Evolutionary conservation across 2,329 filamentous ascomycete species (phyloP), one percentile per base, ranked within the genome.

Genomic region (Sclerotinia nivalis): DNA sequence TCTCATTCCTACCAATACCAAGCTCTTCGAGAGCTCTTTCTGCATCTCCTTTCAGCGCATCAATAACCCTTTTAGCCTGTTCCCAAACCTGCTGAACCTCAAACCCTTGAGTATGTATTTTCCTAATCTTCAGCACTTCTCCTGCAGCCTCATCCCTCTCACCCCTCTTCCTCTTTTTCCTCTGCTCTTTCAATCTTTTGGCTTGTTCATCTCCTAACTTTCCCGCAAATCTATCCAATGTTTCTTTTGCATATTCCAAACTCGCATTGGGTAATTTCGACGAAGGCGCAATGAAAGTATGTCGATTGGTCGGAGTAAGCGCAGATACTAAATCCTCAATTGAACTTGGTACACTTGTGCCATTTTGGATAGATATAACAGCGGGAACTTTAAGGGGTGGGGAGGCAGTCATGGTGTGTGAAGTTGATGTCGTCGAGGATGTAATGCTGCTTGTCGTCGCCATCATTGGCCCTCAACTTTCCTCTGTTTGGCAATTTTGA

Each of bases 71-170:
- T 77, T 89, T 90, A 12, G 93, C 91, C 82, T 99, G 96, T 80
- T 97, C 93, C 92, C 95, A 99, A 56, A 99, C 89, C 80, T 98
- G 95, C 28, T 90, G 88, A 15, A 92, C 90, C 75, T 91, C 92
- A 75, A 98, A 97, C 0, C 95, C 96, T 70, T 97, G 89, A 9
- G 93, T 84, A 78, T 97, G 92, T 22, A 99, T 83, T 80, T 92
- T 93, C 76, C 91, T 90, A 76, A 97, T 83, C 76, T 93, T 93
- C 73, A 97, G 78, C 1, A 91, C 82, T 47, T 80, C 80, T 45
- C 80, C 80, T 66, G 84, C 81, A 5, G 79, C 80, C 37, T 81
- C 78, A 52, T 85, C 82, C 47, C 77, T 79, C 59, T 85, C 84
- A 12, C 84, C 84, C 74, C 92, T 85, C 84, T 96, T 97, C 72